Base-by-base conservation (phyloP, 257 asterid genomes). In the Scutellaria barbata region DNA sequence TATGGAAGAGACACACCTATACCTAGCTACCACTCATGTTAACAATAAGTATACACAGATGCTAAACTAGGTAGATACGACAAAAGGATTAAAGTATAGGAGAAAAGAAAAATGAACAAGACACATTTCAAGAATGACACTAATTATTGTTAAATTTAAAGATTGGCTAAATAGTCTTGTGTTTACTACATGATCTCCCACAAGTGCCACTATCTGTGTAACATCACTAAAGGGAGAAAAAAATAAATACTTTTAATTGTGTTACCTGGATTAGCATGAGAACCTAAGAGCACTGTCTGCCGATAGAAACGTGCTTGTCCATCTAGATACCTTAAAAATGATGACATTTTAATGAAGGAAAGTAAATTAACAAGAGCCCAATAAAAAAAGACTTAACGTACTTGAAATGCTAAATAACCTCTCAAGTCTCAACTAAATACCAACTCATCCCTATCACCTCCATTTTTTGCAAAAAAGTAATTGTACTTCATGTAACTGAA, bases 241-340 rank as follows among this genome's bases (percentile, higher is more conserved):
- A 72, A 58, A 55, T 17, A 52, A 64, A 51, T 53, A 37, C 61
- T 40, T 16, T 18, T 42, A 51, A 69, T 43, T 20, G 16, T 71
- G 57, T 62, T 84, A 91, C 98, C 99, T 85, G 97, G 99, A 79
- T 83, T 88, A 65, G 83, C 43, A 78, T 94, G 97, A 76, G 97
- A 91, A 77, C 95, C 74, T 72, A 94, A 84, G 63, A 94, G 74
- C 77, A 94, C 74, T 55, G 99, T 81, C 74, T 94, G 99, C 80
- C 99, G 86, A 74, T 91, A 94, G 89, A 85, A 88, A 14, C 76
- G 92, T 5, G 97, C 93, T 78, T 88, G 99, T 66, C 85, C 96
- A 57, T 94, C 97, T 69, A 89, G 71, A 69, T 89, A 91, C 99
- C 99, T 94, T 68, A 63, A 37, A 42, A 70, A 76, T 12, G 63